Evolutionary conservation across 2,329 filamentous ascomycete species (phyloP).

Genomic region (Fusarium illudens): DNA sequence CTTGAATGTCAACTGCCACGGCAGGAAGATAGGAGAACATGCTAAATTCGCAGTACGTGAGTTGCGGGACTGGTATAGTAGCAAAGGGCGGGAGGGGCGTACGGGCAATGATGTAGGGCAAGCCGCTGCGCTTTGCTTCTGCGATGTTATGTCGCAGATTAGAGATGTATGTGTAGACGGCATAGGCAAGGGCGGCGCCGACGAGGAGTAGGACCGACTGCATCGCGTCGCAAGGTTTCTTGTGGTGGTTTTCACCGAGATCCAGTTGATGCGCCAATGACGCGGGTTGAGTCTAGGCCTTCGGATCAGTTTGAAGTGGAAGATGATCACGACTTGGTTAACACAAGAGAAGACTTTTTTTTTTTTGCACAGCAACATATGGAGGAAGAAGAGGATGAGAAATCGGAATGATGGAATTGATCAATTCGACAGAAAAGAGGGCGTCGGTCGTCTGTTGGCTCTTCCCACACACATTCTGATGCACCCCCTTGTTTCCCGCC

Average conservation of each 20-base stretch:
- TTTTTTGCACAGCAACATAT: background rate
- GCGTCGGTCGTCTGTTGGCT: background rate
- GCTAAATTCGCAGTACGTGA: constrained; percentile 46
- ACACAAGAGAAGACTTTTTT: background rate
- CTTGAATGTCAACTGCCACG: constrained; percentile 64
- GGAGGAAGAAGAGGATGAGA: background rate
- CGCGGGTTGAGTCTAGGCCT: background rate
- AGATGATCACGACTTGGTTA: background rate
- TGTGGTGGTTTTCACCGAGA: background rate
- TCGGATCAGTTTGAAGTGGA: background rate
- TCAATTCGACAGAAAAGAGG: background rate
- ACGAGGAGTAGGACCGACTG: constrained; percentile 48
- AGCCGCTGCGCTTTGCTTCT: constrained; percentile 59
- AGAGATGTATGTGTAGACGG: constrained; percentile 43
- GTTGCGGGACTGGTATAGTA: background rate
- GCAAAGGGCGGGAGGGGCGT: constrained; percentile 35
- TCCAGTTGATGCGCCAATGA: background rate
- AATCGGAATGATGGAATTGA: background rate
- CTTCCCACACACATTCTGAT: background rate
- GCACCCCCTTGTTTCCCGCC: constrained; percentile 2
- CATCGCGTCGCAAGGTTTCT: constrained; percentile 42
- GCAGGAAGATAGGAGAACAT: constrained; percentile 57
- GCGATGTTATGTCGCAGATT: constrained; percentile 57
- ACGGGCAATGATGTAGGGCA: constrained; percentile 65
- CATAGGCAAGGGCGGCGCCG: constrained; percentile 47